phyloP scores from a whole-genome alignment of 208 protist genomes.

The Acanthamoeba castellanii region DNA sequence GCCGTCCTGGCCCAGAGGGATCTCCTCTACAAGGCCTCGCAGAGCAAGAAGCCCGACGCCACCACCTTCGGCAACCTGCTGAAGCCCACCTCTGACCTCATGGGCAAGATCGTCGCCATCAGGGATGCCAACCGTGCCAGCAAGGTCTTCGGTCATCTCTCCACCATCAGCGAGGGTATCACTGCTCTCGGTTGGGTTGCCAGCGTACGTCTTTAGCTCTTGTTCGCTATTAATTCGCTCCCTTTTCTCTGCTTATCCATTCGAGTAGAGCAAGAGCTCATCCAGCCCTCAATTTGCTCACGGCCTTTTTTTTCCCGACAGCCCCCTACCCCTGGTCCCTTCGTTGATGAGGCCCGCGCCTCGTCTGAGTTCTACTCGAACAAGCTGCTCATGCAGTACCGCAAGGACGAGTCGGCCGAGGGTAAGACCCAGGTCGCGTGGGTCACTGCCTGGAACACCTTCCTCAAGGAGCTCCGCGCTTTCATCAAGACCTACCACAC shows the following conservation, averaged over 20 bases:
- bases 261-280: too few species aligned
- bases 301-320: slow-evolving; percentile 68
- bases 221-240: not conserved
- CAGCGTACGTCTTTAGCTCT: not conserved
- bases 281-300: not conserved
- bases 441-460: slow-evolving; percentile 78
- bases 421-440: slow-evolving; percentile 83
- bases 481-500: slow-evolving; percentile 87
- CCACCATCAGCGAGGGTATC: slow-evolving; percentile 65
- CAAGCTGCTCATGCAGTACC: slow-evolving; percentile 82
- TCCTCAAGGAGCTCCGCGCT: slow-evolving; percentile 83
- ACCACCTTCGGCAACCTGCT: slow-evolving; percentile 70
- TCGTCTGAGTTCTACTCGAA: slow-evolving; percentile 85
- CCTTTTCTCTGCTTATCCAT: not conserved
- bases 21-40: slow-evolving; percentile 74
- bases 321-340: slow-evolving; percentile 84
- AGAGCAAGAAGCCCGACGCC: slow-evolving; percentile 79
- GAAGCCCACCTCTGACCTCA: slow-evolving; percentile 57
- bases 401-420: slow-evolving; percentile 76
- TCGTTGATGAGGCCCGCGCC: slow-evolving; percentile 79
- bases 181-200: slow-evolving; percentile 51
- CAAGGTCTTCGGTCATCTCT: slow-evolving; percentile 68
- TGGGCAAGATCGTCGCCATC: slow-evolving; percentile 66
- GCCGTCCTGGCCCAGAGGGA: slow-evolving; percentile 61
- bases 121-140: slow-evolving; percentile 58